Percentiles rank a stretch among this genome's conserved stretches.
These are phyloP conservation scores for Aureobasidium sp. DNA, from an alignment of 2,329 filamentous ascomycete genomes.

Conservation along the genomic window DNA sequence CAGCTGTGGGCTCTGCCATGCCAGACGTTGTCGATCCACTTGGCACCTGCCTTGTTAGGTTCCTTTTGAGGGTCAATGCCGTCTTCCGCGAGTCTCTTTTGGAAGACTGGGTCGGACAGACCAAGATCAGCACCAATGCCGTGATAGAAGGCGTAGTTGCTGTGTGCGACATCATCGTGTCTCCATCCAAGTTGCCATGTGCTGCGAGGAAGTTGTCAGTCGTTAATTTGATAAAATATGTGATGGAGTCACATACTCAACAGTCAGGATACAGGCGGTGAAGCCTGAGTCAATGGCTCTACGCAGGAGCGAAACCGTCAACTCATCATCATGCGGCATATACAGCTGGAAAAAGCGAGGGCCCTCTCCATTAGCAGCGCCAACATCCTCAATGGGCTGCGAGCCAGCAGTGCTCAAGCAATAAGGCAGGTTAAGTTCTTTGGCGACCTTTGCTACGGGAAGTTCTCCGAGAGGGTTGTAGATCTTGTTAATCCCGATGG, in stretches of 20 bases:
- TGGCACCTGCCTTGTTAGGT: conserved; percentile 48
- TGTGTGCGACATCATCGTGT: conserved; percentile 49
- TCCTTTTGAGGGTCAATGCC: conserved; percentile 49
- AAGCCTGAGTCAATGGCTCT: conserved; percentile 51
- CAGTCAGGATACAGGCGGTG: conserved; percentile 52
- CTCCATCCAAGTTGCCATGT: conserved; percentile 60
- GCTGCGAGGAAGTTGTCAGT: not conserved
- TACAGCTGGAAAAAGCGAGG: conserved; percentile 59
- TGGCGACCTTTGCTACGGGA: conserved; percentile 53
- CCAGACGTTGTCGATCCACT: conserved; percentile 62
- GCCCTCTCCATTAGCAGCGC: conserved; percentile 44
- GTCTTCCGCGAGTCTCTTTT: conserved; percentile 43
- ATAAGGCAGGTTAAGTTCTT: conserved; percentile 54
- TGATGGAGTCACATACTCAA: conserved; percentile 33
- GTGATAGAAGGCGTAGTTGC: conserved; percentile 58
- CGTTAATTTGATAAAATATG: too few species aligned
- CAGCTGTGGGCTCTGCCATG: conserved; percentile 58
- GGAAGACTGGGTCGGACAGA: conserved; percentile 54
- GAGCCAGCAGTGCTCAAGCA: conserved; percentile 53
- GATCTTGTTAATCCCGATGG: conserved; percentile 60
- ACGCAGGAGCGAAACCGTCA: conserved; percentile 50
- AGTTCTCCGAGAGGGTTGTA: conserved; percentile 54
- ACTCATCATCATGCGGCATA: conserved; percentile 55
- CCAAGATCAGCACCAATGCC: conserved; percentile 54
- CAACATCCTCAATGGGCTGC: conserved; percentile 53